Evolutionary conservation across 139 green algal genomes (phyloP).

Genomic region (Pycnococcus provasolii): DNA sequence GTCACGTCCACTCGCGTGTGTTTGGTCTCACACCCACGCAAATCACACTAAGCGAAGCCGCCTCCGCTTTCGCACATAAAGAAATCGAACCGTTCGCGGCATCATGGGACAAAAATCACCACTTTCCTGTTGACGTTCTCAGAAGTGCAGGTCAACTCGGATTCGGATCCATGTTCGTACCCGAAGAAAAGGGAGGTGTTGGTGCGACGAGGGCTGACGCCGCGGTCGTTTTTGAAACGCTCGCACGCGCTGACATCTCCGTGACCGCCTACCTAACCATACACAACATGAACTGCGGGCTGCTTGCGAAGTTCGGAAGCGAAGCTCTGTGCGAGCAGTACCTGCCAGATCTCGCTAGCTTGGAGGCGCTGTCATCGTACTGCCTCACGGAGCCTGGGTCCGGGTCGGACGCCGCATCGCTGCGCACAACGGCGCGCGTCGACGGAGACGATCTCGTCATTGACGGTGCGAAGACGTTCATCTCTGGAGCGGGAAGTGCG

Average conservation of each 20-base stretch:
- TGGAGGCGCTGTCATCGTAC: conserved; percentile 62
- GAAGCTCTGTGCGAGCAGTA: conserved; percentile 35
- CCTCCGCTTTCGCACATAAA: too few species aligned
- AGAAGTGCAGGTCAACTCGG: conserved; percentile 47
- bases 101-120: conserved; percentile 48
- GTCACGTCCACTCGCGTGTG: too few species aligned
- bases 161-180: conserved; percentile 55
- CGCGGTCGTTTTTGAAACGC: conserved; percentile 65
- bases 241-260: conserved; percentile 59
- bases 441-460: conserved; percentile 39
- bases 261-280: conserved; percentile 69
- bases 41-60: too few species aligned
- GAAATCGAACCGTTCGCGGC: too few species aligned
- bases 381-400: conserved; percentile 66
- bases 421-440: conserved; percentile 42
- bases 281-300: conserved; percentile 69
- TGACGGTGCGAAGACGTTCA: conserved; percentile 48
- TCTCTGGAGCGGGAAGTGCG: conserved; percentile 44
- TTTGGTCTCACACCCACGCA: too few species aligned
- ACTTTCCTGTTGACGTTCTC: conserved; percentile 53
- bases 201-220: conserved; percentile 39
- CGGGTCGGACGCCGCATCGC: conserved; percentile 55
- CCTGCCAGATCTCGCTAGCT: conserved; percentile 39
- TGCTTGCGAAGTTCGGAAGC: conserved; percentile 45
- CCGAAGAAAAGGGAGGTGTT: conserved; percentile 35